A percentile compares a stretch with the other conserved stretches of the same genome.
phyloP scores from a whole-genome alignment of 345 rosid genomes.

The Limnanthes douglasii region DNA sequence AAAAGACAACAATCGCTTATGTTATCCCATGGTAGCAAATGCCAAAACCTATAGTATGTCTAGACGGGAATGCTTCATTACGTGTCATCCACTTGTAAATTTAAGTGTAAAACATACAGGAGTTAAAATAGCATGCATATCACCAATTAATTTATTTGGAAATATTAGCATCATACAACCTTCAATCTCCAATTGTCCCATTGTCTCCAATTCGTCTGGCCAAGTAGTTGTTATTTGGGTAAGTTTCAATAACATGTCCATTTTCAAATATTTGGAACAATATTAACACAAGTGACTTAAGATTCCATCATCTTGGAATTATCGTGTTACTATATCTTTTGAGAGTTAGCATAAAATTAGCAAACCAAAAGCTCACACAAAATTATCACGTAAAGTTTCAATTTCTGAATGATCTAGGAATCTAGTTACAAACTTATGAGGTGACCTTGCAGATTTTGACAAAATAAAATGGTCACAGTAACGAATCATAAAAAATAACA shows the following conservation, averaged over 20 bases:
- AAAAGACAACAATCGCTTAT: slow-evolving; percentile 27
- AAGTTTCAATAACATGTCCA: slow-evolving; percentile 48
- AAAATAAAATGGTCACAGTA: no score
- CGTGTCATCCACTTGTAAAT: slow-evolving; percentile 90
- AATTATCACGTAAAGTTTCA: slow-evolving; percentile 65
- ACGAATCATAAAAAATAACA: background rate
- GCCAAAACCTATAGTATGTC: slow-evolving; percentile 80
- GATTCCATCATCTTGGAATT: background rate
- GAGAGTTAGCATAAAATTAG: background rate
- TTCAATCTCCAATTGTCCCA: slow-evolving; percentile 82
- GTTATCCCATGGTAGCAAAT: slow-evolving; percentile 42
- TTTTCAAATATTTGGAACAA: slow-evolving; percentile 1
- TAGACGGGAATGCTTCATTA: slow-evolving; percentile 58
- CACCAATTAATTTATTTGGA: background rate
- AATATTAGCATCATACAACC: background rate
- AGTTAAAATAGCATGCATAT: background rate
- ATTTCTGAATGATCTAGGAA: slow-evolving; percentile 67
- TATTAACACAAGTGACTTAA: background rate
- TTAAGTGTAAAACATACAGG: slow-evolving; percentile 6
- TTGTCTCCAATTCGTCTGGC: slow-evolving; percentile 51
- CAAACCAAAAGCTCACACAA: slow-evolving; percentile 28
- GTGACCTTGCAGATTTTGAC: slow-evolving; percentile 65
- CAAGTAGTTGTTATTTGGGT: slow-evolving; percentile 54
- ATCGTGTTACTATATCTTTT: no score
- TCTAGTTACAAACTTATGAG: slow-evolving; percentile 37